phyloP scores from a whole-genome alignment of 139 green algal species.

The Tetradesmus obliquus region DNA sequence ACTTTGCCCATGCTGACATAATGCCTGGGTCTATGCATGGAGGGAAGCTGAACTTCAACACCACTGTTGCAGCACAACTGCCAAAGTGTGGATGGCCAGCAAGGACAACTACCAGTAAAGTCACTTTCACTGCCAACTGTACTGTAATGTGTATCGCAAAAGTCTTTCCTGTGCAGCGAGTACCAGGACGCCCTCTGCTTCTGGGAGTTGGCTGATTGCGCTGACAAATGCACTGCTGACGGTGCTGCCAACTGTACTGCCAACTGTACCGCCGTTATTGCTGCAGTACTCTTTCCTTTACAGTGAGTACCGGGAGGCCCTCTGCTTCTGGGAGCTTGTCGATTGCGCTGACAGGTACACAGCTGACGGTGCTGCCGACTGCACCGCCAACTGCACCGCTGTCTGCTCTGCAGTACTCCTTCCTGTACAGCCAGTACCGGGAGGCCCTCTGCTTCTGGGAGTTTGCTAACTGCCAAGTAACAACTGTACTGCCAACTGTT shows the following conservation, averaged over 20 bases:
- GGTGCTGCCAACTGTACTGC: neutral
- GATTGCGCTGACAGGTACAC: no score
- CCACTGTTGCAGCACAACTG: neutral
- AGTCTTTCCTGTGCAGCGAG: constrained; percentile 22
- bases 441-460: neutral
- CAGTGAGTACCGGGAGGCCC: no score
- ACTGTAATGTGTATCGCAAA: neutral
- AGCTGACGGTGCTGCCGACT: neutral
- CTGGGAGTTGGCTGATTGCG: neutral
- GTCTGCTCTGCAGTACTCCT: neutral
- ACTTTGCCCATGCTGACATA: neutral
- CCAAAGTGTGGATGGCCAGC: neutral
- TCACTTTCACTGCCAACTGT: no score
- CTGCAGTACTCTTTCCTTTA: no score
- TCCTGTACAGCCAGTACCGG: neutral
- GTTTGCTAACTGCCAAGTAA: no score
- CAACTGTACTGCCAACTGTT: neutral
- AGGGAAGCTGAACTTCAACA: neutral
- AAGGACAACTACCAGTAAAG: no score
- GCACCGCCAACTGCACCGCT: neutral
- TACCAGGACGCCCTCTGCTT: neutral
- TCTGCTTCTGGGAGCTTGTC: no score
- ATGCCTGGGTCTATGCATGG: neutral
- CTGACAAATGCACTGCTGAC: neutral
- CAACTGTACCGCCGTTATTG: neutral